Evolutionary conservation across 345 rosid species (phyloP).

Genomic region (Mangifera indica): DNA sequence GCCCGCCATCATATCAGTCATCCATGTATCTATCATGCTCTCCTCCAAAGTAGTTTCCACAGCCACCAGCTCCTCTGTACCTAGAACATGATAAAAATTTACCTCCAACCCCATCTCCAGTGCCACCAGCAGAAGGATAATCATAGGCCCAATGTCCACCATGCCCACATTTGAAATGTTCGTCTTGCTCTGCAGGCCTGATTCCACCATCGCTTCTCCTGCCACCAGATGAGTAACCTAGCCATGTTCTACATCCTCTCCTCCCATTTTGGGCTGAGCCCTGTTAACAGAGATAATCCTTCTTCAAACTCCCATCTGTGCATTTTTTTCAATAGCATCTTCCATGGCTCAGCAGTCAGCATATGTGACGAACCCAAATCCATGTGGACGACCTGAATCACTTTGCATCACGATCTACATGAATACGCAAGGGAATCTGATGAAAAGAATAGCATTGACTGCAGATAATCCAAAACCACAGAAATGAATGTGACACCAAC

Average conservation of each 20-base stretch:
- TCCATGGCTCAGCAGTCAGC: slow-evolving; percentile 95
- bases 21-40: slow-evolving; percentile 89
- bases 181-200: slow-evolving; percentile 77
- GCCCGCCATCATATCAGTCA: slow-evolving; percentile 86
- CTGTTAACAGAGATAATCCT: slow-evolving; percentile 90
- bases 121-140: slow-evolving; percentile 84
- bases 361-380: slow-evolving; percentile 94
- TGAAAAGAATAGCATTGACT: slow-evolving; percentile 24
- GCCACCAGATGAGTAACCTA: slow-evolving; percentile 71
- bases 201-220: slow-evolving; percentile 70
- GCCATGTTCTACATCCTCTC: slow-evolving; percentile 74
- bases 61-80: slow-evolving; percentile 67
- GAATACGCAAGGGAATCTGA: slow-evolving; percentile 39
- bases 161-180: slow-evolving; percentile 94
- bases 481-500: slow-evolving; percentile 5
- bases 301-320: slow-evolving; percentile 89
- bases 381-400: slow-evolving; percentile 91
- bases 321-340: slow-evolving; percentile 95
- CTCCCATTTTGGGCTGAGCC: slow-evolving; percentile 87
- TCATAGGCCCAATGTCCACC: slow-evolving; percentile 98
- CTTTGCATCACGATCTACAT: slow-evolving; percentile 93
- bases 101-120: slow-evolving; percentile 69
- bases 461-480: slow-evolving; percentile 25
- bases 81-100: slow-evolving; percentile 69
- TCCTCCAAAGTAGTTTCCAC: slow-evolving; percentile 72